Conservation (phyloP, 2,329 filamentous ascomycete species). For the Cercospora sojina region DNA sequence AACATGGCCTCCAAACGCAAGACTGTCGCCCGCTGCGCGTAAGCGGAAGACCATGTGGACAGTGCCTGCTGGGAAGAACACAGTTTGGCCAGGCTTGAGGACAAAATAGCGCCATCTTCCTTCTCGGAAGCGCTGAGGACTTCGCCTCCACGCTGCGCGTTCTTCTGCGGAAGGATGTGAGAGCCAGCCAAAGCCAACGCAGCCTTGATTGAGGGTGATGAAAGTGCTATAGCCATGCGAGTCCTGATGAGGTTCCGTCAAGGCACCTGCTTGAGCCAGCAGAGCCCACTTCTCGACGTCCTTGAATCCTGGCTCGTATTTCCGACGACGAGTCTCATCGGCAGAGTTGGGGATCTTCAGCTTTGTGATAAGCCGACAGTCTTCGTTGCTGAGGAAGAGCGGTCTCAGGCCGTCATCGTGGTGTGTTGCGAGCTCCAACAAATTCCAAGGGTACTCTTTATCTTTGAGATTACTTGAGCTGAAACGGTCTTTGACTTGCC, state of each 20-base stretch:
- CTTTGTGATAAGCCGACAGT: constrained; percentile 37
- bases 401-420: constrained; percentile 36
- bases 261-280: constrained; percentile 36
- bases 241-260: constrained; percentile 39
- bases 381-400: constrained; percentile 35
- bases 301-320: constrained; percentile 35
- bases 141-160: constrained; percentile 29
- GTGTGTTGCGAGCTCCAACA: constrained; percentile 36
- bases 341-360: constrained; percentile 32
- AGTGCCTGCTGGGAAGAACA: constrained; percentile 37
- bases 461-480: constrained; percentile 9
- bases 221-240: constrained; percentile 38
- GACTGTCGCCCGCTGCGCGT: constrained; percentile 32
- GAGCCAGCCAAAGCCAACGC: constrained; percentile 37
- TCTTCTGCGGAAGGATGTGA: constrained; percentile 30
- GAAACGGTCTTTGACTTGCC: constrained; percentile 33
- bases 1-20: constrained; percentile 38
- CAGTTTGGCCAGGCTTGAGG: constrained; percentile 34
- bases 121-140: constrained; percentile 24
- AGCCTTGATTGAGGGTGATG: constrained; percentile 37
- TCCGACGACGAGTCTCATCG: constrained; percentile 32
- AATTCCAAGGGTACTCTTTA: constrained; percentile 33
- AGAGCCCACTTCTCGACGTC: constrained; percentile 40
- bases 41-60: constrained; percentile 39
- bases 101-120: constrained; percentile 36